Conservation (phyloP, 164 flowering plant species). For the Dillenia suffruticosa region DNA sequence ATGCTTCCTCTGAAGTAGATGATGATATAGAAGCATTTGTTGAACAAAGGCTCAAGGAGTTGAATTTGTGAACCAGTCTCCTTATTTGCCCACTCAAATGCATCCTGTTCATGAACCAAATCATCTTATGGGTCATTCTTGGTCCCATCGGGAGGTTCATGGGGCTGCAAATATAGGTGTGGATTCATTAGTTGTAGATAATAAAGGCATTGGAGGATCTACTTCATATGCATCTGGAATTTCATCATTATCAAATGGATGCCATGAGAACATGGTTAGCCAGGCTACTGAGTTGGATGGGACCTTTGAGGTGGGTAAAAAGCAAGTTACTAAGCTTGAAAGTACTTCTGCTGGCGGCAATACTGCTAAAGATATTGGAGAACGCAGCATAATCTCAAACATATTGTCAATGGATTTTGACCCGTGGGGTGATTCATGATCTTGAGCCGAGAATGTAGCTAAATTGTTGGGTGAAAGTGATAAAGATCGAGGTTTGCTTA, state of each 20-base stretch:
- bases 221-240: conserved; percentile 17
- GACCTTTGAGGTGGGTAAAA: conserved; percentile 16
- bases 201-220: conserved; percentile 14
- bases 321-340: conserved; percentile 23
- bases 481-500: conserved; percentile 25
- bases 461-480: conserved; percentile 40
- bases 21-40: conserved; percentile 45
- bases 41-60: conserved; percentile 47
- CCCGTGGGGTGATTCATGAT: conserved; percentile 51
- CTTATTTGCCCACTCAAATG: conserved; percentile 10
- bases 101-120: conserved; percentile 14
- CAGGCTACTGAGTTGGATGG: conserved; percentile 13
- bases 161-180: conserved; percentile 9
- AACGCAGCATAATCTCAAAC: conserved; percentile 62
- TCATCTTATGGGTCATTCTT: conserved; percentile 17
- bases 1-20: conserved; percentile 25
- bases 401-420: conserved; percentile 61
- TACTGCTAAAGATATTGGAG: conserved; percentile 34
- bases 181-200: conserved; percentile 24
- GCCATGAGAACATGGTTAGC: conserved; percentile 17
- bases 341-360: conserved; percentile 5
- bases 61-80: conserved; percentile 28
- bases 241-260: conserved; percentile 25
- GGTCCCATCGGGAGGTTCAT: conserved; percentile 17
- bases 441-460: conserved; percentile 49